These are phyloP conservation scores for Ormosia semicastrata DNA, from an alignment of 306 rosid species.

Conservation along the genomic window DNA sequence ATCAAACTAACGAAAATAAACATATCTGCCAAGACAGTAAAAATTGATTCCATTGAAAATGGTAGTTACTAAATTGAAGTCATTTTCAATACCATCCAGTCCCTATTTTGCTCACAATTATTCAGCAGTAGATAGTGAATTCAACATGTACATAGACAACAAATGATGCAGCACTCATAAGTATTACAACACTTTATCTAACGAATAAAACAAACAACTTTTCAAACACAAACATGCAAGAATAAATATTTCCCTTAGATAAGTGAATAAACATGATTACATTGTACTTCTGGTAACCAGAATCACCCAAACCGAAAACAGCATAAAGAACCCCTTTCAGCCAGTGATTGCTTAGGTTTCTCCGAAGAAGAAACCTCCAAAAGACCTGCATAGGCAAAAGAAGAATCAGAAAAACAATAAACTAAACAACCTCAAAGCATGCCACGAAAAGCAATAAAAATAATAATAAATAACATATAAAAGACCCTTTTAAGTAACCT, in stretches of 20 bases:
- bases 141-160: background rate
- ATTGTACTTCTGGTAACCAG: slow-evolving; percentile 85
- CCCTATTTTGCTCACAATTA: background rate
- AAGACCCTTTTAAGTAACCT: slow-evolving; percentile 41
- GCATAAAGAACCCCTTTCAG: slow-evolving; percentile 69
- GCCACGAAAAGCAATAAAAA: background rate
- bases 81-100: background rate
- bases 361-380: slow-evolving; percentile 86
- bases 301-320: slow-evolving; percentile 94
- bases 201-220: background rate
- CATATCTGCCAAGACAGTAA: slow-evolving; percentile 6
- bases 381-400: slow-evolving; percentile 55
- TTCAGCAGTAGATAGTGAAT: background rate
- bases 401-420: slow-evolving; percentile 14
- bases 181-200: background rate
- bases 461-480: background rate
- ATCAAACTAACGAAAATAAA: slow-evolving; percentile 13
- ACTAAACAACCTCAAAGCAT: background rate
- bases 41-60: background rate
- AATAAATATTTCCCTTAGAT: background rate
- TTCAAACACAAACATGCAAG: background rate
- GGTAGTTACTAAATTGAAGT: background rate
- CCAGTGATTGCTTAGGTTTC: slow-evolving; percentile 68
- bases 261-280: slow-evolving; percentile 43
- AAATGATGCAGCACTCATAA: background rate